Base-by-base conservation (phyloP, 148 eudicot species). In the Cornus kousa region DNA sequence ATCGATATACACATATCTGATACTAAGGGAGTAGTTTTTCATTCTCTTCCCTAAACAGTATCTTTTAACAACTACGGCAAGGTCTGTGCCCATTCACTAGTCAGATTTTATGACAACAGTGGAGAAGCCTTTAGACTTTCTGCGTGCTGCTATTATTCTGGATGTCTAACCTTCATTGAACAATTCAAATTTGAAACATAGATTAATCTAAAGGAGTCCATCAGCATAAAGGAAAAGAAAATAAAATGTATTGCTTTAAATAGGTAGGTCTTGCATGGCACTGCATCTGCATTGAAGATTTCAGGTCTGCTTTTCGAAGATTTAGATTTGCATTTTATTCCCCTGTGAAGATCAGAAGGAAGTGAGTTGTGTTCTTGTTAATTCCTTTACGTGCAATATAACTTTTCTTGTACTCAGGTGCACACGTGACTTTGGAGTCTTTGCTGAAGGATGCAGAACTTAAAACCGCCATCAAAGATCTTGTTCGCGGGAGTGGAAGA, bases 381-480 rank as follows among this genome's bases (percentile, higher is more conserved):
- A 33, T 67, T 39, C 7, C 37, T 46, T 64, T 22, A 17, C 22
- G 37, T 57, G 31, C 5, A 7, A 23, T 72, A 17, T 13, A 35
- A 2, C 65, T 73, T 32, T 19, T 31, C 10, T 71, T 4, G 16
- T 53, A 11, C 59, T 57, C 75, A 95, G 99, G 99, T 77, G 75
- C 80, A 62, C 97, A 95, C 66, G 90, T 95, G 70, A 93, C 99
- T 14, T 39, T 95, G 79, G 99, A 95, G 88, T 70, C 93, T 3
- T 82, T 95, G 86, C 69, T 90, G 67, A 88, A 93, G 78, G 97
- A 95, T 79, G 83, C 81, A 76, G 96, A 86, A 10, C 91, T 93
- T 28, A 84, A 82, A 81, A 85, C 75, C 23, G 77, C 86, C 23
- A 93, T 95, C 81, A 95, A 91, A 83, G 92, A 85, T 80, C 90